These are phyloP conservation scores for Strobilomyces confusus DNA, from an alignment of 768 basidiomycete genomes.

Conservation along the genomic window DNA sequence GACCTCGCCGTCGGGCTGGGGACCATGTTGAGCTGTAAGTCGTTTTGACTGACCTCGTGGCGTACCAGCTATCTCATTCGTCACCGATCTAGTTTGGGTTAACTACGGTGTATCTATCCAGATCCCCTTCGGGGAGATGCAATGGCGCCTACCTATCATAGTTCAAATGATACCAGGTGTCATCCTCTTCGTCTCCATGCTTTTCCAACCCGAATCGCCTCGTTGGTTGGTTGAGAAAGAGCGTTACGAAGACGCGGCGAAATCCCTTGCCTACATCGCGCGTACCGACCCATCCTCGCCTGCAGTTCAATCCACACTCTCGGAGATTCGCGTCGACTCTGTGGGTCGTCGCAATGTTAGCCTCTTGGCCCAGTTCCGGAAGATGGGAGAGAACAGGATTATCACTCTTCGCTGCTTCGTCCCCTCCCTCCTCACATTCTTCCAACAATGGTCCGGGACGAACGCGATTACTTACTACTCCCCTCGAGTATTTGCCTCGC, in stretches of 20 bases:
- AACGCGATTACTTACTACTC: constrained; percentile 42
- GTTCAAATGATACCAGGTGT: constrained; percentile 38
- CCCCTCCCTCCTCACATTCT: constrained; percentile 31
- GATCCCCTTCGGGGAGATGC: constrained; percentile 25
- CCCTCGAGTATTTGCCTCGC: constrained; percentile 33
- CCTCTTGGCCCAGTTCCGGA: constrained; percentile 25
- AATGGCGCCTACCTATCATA: constrained; percentile 38
- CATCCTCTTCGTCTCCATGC: constrained; percentile 35
- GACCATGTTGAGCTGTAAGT: constrained; percentile 35
- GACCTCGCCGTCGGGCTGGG: constrained; percentile 33
- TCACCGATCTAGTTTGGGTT: constrained; percentile 31
- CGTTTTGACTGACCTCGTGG: background rate
- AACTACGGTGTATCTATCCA: constrained; percentile 32
- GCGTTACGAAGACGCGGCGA: constrained; percentile 32
- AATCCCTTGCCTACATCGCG: constrained; percentile 29
- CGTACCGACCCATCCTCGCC: constrained; percentile 23
- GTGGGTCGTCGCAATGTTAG: constrained; percentile 27
- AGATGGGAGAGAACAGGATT: constrained; percentile 32
- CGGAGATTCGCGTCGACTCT: constrained; percentile 34
- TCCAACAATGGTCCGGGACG: constrained; percentile 40
- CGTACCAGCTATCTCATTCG: background rate
- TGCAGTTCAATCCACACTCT: constrained; percentile 28
- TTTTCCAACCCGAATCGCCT: constrained; percentile 40
- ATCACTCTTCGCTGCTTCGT: constrained; percentile 32
- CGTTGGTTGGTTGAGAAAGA: constrained; percentile 27